phyloP scores from a whole-genome alignment of 768 basidiomycete genomes.

The Mycena galopus region DNA sequence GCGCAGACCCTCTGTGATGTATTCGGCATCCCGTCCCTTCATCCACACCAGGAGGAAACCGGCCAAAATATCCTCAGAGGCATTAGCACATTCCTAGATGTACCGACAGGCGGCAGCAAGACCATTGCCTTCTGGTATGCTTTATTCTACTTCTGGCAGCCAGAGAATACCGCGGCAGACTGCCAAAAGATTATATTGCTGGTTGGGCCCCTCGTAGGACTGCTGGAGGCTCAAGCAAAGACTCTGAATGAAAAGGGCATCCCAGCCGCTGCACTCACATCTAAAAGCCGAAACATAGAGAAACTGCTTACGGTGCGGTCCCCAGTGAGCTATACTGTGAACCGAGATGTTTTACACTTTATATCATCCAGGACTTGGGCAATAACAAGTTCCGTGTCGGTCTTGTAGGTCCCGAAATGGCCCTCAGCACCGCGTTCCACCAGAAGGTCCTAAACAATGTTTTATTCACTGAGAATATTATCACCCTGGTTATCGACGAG shows the following conservation, averaged over 20 bases:
- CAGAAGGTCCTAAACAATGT: constrained; percentile 17
- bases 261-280: constrained; percentile 12
- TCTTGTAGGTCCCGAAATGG: constrained; percentile 34
- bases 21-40: constrained; percentile 1
- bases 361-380: constrained; percentile 4
- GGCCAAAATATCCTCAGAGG: constrained; percentile 22
- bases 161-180: constrained; percentile 3
- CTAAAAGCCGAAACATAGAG: background rate
- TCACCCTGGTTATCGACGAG: constrained; percentile 36
- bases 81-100: constrained; percentile 20
- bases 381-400: too few relatives aligned
- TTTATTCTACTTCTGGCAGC: constrained; percentile 34
- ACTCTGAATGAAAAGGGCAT: constrained; percentile 17
- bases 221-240: constrained; percentile 26
- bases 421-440: constrained; percentile 4
- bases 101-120: constrained; percentile 36
- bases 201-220: constrained; percentile 25
- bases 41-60: constrained; percentile 18
- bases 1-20: constrained; percentile 2
- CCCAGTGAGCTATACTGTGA: background rate
- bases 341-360: background rate
- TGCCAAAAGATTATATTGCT: constrained; percentile 33
- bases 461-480: constrained; percentile 23
- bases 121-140: constrained; percentile 36
- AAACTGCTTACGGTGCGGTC: background rate